Percentiles rank a stretch among this genome's conserved stretches.
These are phyloP conservation scores for Populus deltoides DNA, from an alignment of 345 rosid species.

Conservation along the genomic window DNA sequence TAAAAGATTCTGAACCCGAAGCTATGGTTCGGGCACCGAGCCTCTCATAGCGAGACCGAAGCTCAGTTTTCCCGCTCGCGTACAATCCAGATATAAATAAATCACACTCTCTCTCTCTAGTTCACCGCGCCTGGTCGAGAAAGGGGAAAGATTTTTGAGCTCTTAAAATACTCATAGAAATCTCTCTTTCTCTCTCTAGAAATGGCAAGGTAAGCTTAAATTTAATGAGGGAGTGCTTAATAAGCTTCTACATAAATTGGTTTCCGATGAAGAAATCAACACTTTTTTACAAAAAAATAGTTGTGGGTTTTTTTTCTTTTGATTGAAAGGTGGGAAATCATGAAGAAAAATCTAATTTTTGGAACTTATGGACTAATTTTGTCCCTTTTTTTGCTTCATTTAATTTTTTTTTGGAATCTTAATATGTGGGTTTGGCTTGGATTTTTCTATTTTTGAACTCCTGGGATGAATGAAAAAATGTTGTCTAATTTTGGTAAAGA, in stretches of 20 bases:
- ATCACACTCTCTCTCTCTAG: slow-evolving; percentile 7
- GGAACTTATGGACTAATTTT: no score
- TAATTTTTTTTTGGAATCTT: no score
- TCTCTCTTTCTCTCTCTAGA: not conserved
- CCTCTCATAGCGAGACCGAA: slow-evolving; percentile 12
- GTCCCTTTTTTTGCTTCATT: no score
- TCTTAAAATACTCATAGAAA: not conserved
- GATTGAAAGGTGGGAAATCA: no score
- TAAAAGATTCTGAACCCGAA: slow-evolving; percentile 26
- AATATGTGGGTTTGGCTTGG: no score
- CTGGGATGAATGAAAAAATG: no score
- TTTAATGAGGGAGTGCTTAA: not conserved
- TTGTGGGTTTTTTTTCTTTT: no score
- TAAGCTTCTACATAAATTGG: no score
- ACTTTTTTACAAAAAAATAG: no score
- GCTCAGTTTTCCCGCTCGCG: slow-evolving; percentile 44
- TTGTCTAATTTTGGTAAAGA: no score
- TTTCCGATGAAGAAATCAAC: not conserved
- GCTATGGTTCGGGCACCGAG: slow-evolving; percentile 27
- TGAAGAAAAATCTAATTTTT: no score
- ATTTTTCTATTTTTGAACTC: no score
- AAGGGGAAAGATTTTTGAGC: not conserved
- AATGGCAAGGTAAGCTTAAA: slow-evolving; percentile 24
- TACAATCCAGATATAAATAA: not conserved
- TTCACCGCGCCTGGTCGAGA: slow-evolving; percentile 37